Base-by-base conservation (phyloP, 345 rosid genomes). In the Hypericum perforatum region DNA sequence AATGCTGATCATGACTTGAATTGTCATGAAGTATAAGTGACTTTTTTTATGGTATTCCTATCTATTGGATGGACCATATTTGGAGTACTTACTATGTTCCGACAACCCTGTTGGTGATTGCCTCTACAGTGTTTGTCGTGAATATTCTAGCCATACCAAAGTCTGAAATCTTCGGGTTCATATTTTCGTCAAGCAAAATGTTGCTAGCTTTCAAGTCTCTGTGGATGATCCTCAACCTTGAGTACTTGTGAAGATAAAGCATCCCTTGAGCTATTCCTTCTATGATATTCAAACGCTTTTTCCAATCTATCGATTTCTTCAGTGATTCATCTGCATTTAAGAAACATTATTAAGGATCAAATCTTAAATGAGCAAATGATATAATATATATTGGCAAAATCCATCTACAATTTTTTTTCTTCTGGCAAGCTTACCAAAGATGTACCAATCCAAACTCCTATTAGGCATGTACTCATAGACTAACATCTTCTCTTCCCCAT, bases 101-200 rank as follows among this genome's bases (percentile, higher is more conserved):
- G 5, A 46, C 50, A 46, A 46, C 50, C 16, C 50, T 46, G 22
- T 46, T 46, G 15, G 50, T 46, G 50, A 12, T 46, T 6, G 50
- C 50, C 14, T 46, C 50, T 5, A 46, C 8, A 0, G 6, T 32
- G n/a, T n/a, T n/a, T n/a, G n/a, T n/a, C n/a, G n/a, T n/a, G n/a
- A n/a, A n/a, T n/a, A n/a, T n/a, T n/a, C n/a, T n/a, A n/a, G 50
- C 50, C 50, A 46, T 46, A 5, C 50, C 50, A 14, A 46, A 46
- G 22, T 46, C 32, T 7, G 50, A 46, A 9, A 46, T 46, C 8
- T 46, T 46, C 0, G 50, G 50, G 29, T 14, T 46, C 6, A 46
- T 6, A 10, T 46, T 14, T 2, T 14, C 50, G 8, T 46, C 50
- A 10, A 46, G 50, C 10, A 46, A 46, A 13, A 46, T 46, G 50